Evolutionary conservation across 2,329 filamentous ascomycete genomes (phyloP).

Genomic region (Colletotrichum phormii): DNA sequence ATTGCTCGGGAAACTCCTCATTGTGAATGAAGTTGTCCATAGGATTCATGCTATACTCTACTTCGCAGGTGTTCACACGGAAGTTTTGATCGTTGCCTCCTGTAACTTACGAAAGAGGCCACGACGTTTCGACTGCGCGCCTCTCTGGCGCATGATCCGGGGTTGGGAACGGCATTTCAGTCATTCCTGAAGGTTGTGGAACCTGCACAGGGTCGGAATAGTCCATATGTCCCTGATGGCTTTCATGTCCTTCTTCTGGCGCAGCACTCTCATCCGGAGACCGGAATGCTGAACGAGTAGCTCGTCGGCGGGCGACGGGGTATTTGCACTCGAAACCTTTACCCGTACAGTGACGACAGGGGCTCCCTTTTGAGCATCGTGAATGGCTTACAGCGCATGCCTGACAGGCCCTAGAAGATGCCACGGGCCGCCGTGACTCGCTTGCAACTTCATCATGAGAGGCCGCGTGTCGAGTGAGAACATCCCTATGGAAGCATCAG

Average conservation of each 20-base stretch:
- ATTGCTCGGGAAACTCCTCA: not conserved
- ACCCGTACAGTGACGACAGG: constrained; percentile 29
- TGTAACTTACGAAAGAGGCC: not conserved
- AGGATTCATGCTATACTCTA: not conserved
- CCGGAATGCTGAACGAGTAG: not conserved
- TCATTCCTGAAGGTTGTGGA: not conserved
- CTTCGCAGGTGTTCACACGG: not conserved
- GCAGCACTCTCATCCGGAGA: not conserved
- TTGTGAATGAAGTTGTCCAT: not conserved
- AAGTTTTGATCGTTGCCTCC: not conserved
- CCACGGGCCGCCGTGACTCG: not conserved
- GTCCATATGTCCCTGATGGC: too few species aligned
- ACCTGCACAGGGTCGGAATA: not conserved
- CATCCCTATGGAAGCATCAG: constrained; percentile 8
- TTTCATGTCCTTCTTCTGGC: too few species aligned
- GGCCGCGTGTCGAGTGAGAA: constrained; percentile 21
- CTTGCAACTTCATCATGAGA: constrained; percentile 13
- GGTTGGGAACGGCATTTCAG: too few species aligned
- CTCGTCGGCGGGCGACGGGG: constrained; percentile 21
- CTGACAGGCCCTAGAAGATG: constrained; percentile 20
- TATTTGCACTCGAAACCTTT: constrained; percentile 30
- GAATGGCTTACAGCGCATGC: constrained; percentile 34
- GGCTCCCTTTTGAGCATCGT: constrained; percentile 25
- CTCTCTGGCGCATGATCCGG: too few species aligned
- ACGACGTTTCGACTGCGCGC: not conserved